Base-by-base conservation (phyloP, 345 rosid genomes). In the Lumnitzera racemosa region DNA sequence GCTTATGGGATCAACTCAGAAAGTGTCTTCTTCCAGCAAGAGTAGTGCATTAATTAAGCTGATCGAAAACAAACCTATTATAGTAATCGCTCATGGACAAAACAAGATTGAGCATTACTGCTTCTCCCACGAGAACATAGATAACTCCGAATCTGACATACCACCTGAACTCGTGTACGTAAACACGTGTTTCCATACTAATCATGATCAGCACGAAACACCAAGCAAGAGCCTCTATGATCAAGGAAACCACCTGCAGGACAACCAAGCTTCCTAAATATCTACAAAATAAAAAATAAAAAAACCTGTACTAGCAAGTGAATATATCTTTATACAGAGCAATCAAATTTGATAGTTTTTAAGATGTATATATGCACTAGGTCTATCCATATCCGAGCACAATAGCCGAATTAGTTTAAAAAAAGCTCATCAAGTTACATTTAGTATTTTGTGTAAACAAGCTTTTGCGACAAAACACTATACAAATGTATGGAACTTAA, bases 101-200 rank as follows among this genome's bases (percentile, higher is more conserved):
- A 57, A 88, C 57, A 61, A 86, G 81, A 69, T 86, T 89, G 66
- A 94, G 83, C 68, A 90, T 75, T 63, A 85, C 99, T 67, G 83
- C 87, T 74, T 90, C 84, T 46, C 88, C 96, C 20, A 88, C 90
- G 78, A 94, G 76, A 71, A 84, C 88, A 74, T 90, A 94, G 53
- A 88, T 55, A 36, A 90, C 75, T 20, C 87, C 97, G 57, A 94
- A 94, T 54, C 95, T 78, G 41, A 94, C 89, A 71, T 81, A 86
- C 97, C 96, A 88, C 25, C 95, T 82, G 59, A 90, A 79, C 68
- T 90, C 89, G 15, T 72, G 70, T 61, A 87, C 69, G 64, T 94
- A 94, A 62, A 74, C 51, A 56, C 71, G 83, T 61, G 81, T 83
- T 76, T 94, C 99, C 4, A 94, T 36, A 16, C 66, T 79, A 53